Evolutionary conservation across 768 basidiomycete genomes (phyloP).

Genomic region (Amanita phalloides): DNA sequence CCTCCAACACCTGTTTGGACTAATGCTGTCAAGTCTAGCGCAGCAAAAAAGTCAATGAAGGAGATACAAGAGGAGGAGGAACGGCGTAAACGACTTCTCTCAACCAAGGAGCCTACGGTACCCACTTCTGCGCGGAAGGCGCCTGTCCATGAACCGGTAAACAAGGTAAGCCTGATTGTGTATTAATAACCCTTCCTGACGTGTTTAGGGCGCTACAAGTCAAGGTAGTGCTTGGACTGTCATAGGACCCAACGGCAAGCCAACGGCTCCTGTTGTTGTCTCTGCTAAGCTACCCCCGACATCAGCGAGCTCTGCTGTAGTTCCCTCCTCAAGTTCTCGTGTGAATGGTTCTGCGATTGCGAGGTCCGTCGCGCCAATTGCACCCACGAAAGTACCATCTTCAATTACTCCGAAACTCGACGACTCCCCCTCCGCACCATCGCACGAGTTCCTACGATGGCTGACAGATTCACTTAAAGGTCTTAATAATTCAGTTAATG

Average conservation of each 20-base stretch:
- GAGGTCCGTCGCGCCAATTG: constrained; percentile 13
- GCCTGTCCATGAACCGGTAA: constrained; percentile 64
- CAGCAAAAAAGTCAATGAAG: constrained; percentile 88
- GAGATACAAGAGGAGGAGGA: constrained; percentile 99
- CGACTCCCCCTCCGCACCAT: constrained; percentile 57
- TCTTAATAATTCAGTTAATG: constrained; percentile 58
- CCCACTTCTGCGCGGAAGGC: constrained; percentile 51
- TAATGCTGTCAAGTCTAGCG: constrained; percentile 38
- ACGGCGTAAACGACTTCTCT: constrained; percentile 53
- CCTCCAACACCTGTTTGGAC: constrained; percentile 62
- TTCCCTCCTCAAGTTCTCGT: constrained; percentile 19
- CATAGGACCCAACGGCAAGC: constrained; percentile 72
- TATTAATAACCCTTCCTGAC: constrained; percentile 15
- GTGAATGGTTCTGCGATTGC: constrained; percentile 20
- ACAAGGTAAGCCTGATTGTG: constrained; percentile 39
- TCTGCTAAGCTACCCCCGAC: constrained; percentile 15
- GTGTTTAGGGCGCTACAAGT: constrained; percentile 15
- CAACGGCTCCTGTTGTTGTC: constrained; percentile 19
- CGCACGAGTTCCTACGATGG: constrained; percentile 91
- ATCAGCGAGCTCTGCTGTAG: constrained; percentile 13
- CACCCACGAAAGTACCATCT: constrained; percentile 21
- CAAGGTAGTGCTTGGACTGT: constrained; percentile 70
- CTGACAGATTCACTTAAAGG: constrained; percentile 76
- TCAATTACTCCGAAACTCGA: constrained; percentile 35
- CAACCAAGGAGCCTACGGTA: constrained; percentile 47